Percentiles rank a stretch among this genome's conserved stretches.
These are phyloP conservation scores for Penicillium coprophilum DNA, from an alignment of 495 filamentous ascomycete genomes.

Conservation along the genomic window DNA sequence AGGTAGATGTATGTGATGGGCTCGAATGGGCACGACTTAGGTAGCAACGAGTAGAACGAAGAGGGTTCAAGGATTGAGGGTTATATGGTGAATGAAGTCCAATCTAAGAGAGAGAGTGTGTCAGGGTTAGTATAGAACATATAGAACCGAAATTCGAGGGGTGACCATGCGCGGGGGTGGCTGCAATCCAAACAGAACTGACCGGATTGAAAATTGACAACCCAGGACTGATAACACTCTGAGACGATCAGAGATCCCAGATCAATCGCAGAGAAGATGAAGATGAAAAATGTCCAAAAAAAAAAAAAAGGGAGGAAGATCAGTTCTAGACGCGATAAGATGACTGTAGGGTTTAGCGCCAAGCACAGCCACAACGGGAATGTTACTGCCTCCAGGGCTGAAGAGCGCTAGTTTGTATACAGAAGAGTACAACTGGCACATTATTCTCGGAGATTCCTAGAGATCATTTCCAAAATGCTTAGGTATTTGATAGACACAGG, in stretches of 20 bases:
- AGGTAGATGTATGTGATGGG: conserved; percentile 15
- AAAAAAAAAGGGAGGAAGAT: not conserved
- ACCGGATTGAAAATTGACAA: too few relatives aligned
- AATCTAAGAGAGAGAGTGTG: conserved; percentile 1
- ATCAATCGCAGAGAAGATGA: not conserved
- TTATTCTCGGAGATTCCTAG: too few relatives aligned
- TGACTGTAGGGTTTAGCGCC: conserved; percentile 10
- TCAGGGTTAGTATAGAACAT: conserved; percentile 10
- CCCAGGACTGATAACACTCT: too few relatives aligned
- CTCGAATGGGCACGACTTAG: conserved; percentile 18
- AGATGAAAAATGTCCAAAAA: not conserved
- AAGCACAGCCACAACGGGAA: conserved; percentile 9
- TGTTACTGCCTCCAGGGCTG: conserved; percentile 2
- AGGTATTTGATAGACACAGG: too few relatives aligned
- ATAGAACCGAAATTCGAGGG: conserved; percentile 10
- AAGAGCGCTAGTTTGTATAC: too few relatives aligned
- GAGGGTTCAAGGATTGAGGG: not conserved
- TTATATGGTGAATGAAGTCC: not conserved
- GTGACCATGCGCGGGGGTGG: conserved; percentile 14
- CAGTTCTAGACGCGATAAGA: conserved; percentile 12
- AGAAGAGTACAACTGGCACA: too few relatives aligned
- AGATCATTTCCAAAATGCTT: too few relatives aligned
- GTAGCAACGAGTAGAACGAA: conserved; percentile 17
- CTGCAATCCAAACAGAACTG: conserved; percentile 7
- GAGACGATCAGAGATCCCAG: not conserved